Conservation (phyloP, 257 asterid genomes). For the Nicotiana knightiana region DNA sequence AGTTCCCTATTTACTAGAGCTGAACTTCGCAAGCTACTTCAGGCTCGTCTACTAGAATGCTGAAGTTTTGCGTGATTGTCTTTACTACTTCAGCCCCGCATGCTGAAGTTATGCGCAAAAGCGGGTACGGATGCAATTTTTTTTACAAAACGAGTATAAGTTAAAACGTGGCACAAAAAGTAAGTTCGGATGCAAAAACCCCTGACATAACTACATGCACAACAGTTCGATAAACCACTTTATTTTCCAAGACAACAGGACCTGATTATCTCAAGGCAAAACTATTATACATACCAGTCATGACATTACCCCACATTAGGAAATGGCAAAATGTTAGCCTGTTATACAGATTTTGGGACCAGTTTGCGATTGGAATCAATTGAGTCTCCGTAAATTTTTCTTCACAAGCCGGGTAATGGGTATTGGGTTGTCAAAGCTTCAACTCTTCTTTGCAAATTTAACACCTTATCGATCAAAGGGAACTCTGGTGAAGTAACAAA, state of each 20-base stretch:
- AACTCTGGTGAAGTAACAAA: slow-evolving; percentile 58
- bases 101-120: no score
- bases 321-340: neutral
- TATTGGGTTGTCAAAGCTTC: slow-evolving; percentile 73
- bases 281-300: neutral
- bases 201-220: neutral
- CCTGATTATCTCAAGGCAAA: neutral
- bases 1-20: no score
- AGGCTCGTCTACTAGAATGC: no score
- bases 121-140: no score
- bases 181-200: no score
- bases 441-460: slow-evolving; percentile 55
- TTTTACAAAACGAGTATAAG: no score
- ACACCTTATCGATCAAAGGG: slow-evolving; percentile 50
- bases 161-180: no score
- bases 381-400: neutral
- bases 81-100: no score
- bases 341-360: neutral
- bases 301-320: neutral
- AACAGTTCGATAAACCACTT: neutral
- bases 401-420: slow-evolving; percentile 82
- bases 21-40: no score
- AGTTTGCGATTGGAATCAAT: neutral
- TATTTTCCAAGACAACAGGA: neutral
- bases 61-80: no score